Evolutionary conservation across 176 grass and related monocot genomes (phyloP).

Genomic region (Saccharum spontaneum): DNA sequence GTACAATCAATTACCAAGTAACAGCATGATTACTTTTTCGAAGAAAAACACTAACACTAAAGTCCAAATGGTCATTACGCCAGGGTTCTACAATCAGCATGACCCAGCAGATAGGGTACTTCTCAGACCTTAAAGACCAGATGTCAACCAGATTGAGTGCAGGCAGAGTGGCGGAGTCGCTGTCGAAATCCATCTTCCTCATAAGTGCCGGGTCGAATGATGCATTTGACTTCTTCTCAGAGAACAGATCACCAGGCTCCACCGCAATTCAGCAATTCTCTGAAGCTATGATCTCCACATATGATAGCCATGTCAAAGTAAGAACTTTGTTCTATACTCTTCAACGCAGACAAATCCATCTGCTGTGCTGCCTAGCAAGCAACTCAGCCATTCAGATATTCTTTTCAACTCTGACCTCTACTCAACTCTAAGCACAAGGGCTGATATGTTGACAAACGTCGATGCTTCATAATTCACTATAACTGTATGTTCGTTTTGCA

Average conservation of each 20-base stretch:
- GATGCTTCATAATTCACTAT: background rate
- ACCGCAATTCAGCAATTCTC: constrained; percentile 40
- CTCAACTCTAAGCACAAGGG: background rate
- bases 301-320: constrained; percentile 67
- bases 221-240: constrained; percentile 47
- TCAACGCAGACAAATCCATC: background rate
- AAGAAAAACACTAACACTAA: background rate
- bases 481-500: constrained; percentile 23
- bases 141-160: constrained; percentile 27
- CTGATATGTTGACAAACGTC: background rate
- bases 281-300: constrained; percentile 50
- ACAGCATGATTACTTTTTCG: background rate
- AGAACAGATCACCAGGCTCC: constrained; percentile 43
- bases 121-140: constrained; percentile 50
- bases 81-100: constrained; percentile 64
- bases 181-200: constrained; percentile 73
- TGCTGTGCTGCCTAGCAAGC: background rate
- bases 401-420: background rate
- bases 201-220: constrained; percentile 64
- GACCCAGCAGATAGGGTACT: constrained; percentile 67
- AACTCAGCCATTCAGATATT: background rate
- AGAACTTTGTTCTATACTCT: constrained; percentile 3
- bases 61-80: background rate
- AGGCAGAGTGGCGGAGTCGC: background rate
- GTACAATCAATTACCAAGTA: constrained; percentile 5